Evolutionary conservation across 768 basidiomycete genomes (phyloP), one percentile per base, ranked within the genome.

Genomic region (Phanerochaete carnosa): DNA sequence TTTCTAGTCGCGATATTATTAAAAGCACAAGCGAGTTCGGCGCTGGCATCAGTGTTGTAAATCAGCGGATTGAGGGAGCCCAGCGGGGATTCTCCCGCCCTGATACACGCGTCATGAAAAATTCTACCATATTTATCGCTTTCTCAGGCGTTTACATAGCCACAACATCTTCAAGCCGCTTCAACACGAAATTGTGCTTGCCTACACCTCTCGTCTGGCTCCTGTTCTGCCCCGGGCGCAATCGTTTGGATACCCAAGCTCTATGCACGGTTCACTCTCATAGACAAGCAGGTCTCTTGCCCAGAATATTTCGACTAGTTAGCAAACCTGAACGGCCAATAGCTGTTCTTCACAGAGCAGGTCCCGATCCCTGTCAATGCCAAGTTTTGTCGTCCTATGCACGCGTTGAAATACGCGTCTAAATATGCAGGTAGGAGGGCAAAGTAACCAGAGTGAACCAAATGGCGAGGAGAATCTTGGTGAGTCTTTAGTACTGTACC

Each of bases 391-490:
- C 47, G 37, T 26, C 39, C 52, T 32, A 16, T 80, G 30, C 63
- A 79, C n/a, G 78, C 80, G n/a, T 74, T 88, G 15, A 75, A 82
- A 26, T 82, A 86, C 83, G 22, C 6, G 15, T 3, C 32, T 54
- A n/a, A 45, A 33, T n/a, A 25, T 35, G 22, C 33, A 45, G 57
- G 9, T 57, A 88, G 89, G 82, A 52, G 88, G 87, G 1, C 39
- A 73, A 59, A 88, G 91, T 66, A 77, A 79, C 60, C 88, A 92
- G 67, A 82, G 64, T 0, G 71, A 75, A 15, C 83, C 88, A 16
- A 88, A 88, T 1, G 66, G 60, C 3, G 90, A 92, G 69, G 89
- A 88, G 2, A 79, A 87, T 62, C 72, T 90, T 28, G 67, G 69
- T 70, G 50, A 12, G 58, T 54, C 12, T 32, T 25, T 16, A 57